These are phyloP conservation scores for Mycosphaerella arachidis DNA, from an alignment of 2,329 filamentous ascomycete species.

Conservation along the genomic window DNA sequence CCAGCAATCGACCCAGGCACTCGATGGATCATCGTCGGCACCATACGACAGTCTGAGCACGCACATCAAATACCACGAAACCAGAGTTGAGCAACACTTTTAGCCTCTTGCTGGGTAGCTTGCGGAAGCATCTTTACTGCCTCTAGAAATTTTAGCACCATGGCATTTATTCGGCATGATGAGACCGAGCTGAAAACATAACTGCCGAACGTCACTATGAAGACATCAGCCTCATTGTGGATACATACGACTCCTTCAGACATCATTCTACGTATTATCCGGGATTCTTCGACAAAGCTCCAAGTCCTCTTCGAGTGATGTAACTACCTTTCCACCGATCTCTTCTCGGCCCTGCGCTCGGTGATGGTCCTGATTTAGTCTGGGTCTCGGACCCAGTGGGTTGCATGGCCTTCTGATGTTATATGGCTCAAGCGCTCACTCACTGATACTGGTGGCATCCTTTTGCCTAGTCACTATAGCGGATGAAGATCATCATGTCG, in stretches of 20 bases:
- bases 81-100: too few relatives aligned
- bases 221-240: neutral
- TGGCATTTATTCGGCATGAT: neutral
- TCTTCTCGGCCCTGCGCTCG: too few relatives aligned
- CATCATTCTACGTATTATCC: too few relatives aligned
- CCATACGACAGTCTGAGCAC: too few relatives aligned
- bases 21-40: too few relatives aligned
- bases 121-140: neutral
- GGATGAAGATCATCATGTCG: neutral
- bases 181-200: neutral
- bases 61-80: too few relatives aligned
- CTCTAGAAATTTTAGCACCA: neutral
- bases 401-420: neutral
- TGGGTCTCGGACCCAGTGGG: neutral
- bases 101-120: too few relatives aligned
- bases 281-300: too few relatives aligned
- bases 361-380: neutral
- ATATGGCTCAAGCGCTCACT: neutral
- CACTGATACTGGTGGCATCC: too few relatives aligned
- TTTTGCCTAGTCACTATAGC: neutral
- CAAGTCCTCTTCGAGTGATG: too few relatives aligned
- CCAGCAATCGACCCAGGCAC: too few relatives aligned
- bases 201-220: neutral
- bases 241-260: neutral
- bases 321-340: too few relatives aligned